Base-by-base conservation (phyloP, 169 alveolate species). In the Cryptosporidium meleagridis region DNA sequence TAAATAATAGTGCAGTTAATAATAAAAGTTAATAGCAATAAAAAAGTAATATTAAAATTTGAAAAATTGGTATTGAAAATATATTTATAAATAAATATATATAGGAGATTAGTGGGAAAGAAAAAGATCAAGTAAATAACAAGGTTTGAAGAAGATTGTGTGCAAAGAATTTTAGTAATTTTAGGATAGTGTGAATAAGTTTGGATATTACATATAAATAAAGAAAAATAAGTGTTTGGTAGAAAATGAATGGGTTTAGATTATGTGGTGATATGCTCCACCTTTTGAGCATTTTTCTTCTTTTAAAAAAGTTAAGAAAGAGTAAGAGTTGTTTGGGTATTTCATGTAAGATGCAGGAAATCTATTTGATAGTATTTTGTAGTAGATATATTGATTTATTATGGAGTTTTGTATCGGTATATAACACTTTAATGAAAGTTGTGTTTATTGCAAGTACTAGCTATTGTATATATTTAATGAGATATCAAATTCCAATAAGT, bases 271-370 rank as follows among this genome's bases (percentile, higher is more conserved):
- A 97, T 84, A 85, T 96, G 94, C 95, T 98, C 67, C 99, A 97
- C 92, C 93, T 97, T 52, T 91, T 93, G 84, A 96, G 99, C 67
- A 95, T 97, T 85, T 91, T 97, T 44, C 93, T 97, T 55, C 98
- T 98, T 62, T 93, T 97, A 58, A 93, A 92, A 93, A 96, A 97
- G 93, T 95, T 97, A 84, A 91, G 96, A 84, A 93, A 93, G 69
- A 91, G 97, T 62, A 97, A 96, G 86, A 96, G 95, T 87, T 97
- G 99, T 86, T 94, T 96, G 92, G 99, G 99, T 2, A 95, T 98
- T 55, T 96, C 99, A 21, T 95, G 98, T 84, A 95, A 97, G 91
- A 98, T 98, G 96, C 99, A 97, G 92, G 99, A 98, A 93, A 93
- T 97, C 87, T 98, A 97, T 85, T 91, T 97, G 70, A 93, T 98